Conservation (phyloP, 2,329 filamentous ascomycete species). For the Nemania bipapillata region DNA sequence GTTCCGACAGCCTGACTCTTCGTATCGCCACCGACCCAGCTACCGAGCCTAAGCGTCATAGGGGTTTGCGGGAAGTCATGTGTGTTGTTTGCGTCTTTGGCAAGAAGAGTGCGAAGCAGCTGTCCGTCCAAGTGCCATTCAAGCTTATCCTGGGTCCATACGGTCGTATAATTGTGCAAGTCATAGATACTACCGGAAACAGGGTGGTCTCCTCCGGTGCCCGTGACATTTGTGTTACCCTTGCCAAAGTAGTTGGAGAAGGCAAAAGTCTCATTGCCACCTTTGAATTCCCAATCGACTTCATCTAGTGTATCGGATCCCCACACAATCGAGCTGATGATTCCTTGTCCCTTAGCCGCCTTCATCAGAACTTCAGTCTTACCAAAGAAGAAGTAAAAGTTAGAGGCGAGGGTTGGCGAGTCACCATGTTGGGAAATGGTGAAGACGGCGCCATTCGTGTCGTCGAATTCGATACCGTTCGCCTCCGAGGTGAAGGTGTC, state of each 20-base stretch:
- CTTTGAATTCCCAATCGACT: slow-evolving; percentile 87
- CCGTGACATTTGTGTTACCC: slow-evolving; percentile 71
- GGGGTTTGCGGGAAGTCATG: slow-evolving; percentile 78
- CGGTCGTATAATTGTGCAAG: slow-evolving; percentile 79
- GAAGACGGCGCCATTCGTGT: slow-evolving; percentile 74
- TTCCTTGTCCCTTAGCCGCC: slow-evolving; percentile 76
- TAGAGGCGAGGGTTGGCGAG: slow-evolving; percentile 80
- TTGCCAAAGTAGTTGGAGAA: slow-evolving; percentile 85
- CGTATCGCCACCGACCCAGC: slow-evolving; percentile 72
- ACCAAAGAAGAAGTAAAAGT: slow-evolving; percentile 89
- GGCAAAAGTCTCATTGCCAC: slow-evolving; percentile 70
- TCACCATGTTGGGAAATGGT: slow-evolving; percentile 76
- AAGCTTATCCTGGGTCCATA: slow-evolving; percentile 75
- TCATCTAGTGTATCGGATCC: slow-evolving; percentile 87
- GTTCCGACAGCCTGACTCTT: slow-evolving; percentile 63
- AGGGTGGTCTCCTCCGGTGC: slow-evolving; percentile 67
- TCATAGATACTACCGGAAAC: slow-evolving; percentile 66
- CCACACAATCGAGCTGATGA: slow-evolving; percentile 85
- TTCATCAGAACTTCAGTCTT: slow-evolving; percentile 81
- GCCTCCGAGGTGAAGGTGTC: slow-evolving; percentile 75
- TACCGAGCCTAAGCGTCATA: slow-evolving; percentile 74
- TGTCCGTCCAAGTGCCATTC: slow-evolving; percentile 77
- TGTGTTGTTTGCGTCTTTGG: slow-evolving; percentile 71
- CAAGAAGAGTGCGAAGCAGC: slow-evolving; percentile 71
- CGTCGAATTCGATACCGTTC: slow-evolving; percentile 70